Evolutionary conservation across 2,329 filamentous ascomycete genomes (phyloP).

Genomic region (Ceratocystis huliohia): DNA sequence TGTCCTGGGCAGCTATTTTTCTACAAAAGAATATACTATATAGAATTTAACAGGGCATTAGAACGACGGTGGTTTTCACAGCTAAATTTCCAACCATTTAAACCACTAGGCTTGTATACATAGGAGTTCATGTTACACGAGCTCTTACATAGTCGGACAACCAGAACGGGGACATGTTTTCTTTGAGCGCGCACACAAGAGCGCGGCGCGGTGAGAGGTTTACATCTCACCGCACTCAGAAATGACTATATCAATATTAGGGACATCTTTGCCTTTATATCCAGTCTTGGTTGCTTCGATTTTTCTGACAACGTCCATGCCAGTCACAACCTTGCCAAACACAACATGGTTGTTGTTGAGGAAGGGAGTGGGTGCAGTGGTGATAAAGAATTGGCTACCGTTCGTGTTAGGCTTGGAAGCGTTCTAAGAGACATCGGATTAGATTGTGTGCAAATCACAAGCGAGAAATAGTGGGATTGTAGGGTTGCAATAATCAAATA

Average conservation of each 20-base stretch:
- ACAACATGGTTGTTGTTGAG: slow-evolving; percentile 90
- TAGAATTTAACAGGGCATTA: background rate
- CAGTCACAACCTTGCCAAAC: slow-evolving; percentile 79
- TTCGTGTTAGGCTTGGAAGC: slow-evolving; percentile 75
- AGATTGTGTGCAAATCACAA: slow-evolving; percentile 3
- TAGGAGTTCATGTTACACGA: background rate
- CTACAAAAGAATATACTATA: background rate
- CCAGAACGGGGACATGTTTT: background rate
- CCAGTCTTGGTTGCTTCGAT: slow-evolving; percentile 83
- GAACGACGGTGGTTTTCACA: background rate
- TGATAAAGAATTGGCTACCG: slow-evolving; percentile 96
- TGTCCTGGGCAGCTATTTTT: too few relatives aligned
- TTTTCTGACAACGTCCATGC: slow-evolving; percentile 83
- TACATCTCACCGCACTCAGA: slow-evolving; percentile 90
- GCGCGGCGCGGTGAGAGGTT: background rate
- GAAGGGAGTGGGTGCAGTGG: slow-evolving; percentile 73
- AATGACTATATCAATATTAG: slow-evolving; percentile 72
- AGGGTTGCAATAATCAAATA: slow-evolving; percentile 4
- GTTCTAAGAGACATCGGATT: slow-evolving; percentile 43
- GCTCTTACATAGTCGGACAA: background rate
- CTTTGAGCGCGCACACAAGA: too few relatives aligned
- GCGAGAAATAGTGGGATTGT: background rate
- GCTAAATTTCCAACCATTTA: background rate
- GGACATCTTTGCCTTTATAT: slow-evolving; percentile 59
- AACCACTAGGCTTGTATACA: too few relatives aligned